phyloP scores from a whole-genome alignment of 2,329 filamentous ascomycete genomes.

The Lecanicillium sp. region DNA sequence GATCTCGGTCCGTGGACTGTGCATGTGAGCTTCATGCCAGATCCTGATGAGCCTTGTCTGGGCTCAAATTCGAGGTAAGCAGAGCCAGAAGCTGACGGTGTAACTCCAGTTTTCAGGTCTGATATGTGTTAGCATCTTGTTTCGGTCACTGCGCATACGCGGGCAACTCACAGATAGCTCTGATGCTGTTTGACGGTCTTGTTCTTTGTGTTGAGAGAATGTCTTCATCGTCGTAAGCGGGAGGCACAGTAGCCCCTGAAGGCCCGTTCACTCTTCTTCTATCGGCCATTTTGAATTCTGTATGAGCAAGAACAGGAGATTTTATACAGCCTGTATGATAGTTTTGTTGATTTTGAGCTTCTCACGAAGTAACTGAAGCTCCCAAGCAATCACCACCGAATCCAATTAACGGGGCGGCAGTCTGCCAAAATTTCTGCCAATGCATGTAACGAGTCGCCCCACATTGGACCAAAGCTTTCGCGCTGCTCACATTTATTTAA shows the following conservation, averaged over 20 bases:
- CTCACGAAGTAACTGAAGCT: background rate
- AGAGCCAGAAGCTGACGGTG: constrained; percentile 88
- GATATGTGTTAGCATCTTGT: constrained; percentile 13
- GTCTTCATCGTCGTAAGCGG: constrained; percentile 56
- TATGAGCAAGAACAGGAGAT: background rate
- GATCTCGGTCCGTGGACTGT: constrained; percentile 91
- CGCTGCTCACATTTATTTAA: constrained; percentile 15
- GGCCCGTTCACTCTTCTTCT: constrained; percentile 88
- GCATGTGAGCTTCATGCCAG: constrained; percentile 84
- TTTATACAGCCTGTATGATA: background rate
- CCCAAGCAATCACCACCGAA: background rate
- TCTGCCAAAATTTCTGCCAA: constrained; percentile 18
- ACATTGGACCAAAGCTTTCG: constrained; percentile 18
- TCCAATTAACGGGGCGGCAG: constrained; percentile 14
- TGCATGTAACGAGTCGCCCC: constrained; percentile 13
- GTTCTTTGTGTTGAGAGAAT: constrained; percentile 40
- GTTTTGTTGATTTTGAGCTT: background rate
- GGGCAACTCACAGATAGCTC: constrained; percentile 45
- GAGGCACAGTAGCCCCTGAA: constrained; percentile 66
- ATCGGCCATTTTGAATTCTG: constrained; percentile 60
- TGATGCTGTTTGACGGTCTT: constrained; percentile 63
- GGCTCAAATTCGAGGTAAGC: constrained; percentile 70
- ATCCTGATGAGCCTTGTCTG: constrained; percentile 41
- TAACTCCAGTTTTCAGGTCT: constrained; percentile 89
- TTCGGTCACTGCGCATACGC: background rate